phyloP scores from a whole-genome alignment of 2,329 filamentous ascomycete genomes.

The Alternaria novae-zelandiae region DNA sequence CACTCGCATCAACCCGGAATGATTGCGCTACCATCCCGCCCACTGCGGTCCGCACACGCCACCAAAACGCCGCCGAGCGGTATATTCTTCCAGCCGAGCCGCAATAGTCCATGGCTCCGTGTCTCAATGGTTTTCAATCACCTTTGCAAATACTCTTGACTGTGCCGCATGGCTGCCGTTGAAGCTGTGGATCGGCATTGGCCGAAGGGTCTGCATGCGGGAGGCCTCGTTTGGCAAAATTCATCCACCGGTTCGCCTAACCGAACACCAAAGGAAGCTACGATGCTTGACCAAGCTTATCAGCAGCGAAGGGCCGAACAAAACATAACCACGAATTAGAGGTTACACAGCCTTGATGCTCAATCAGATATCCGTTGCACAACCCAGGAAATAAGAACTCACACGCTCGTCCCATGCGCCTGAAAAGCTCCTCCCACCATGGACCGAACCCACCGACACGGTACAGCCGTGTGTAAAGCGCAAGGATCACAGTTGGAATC shows the following conservation, averaged over 20 bases:
- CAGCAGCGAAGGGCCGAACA: background rate
- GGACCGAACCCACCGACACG: background rate
- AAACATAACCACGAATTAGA: background rate
- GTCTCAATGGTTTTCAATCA: background rate
- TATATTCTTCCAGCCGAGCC: slow-evolving; percentile 2
- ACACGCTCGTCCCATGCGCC: background rate
- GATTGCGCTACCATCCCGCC: background rate
- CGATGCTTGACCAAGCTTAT: background rate
- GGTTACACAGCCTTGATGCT: background rate
- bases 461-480: slow-evolving; percentile 4
- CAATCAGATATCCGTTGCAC: background rate
- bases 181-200: slow-evolving; percentile 2
- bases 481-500: slow-evolving; percentile 6
- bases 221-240: slow-evolving; percentile 3
- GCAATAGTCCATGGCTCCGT: background rate
- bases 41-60: slow-evolving; percentile 4
- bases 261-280: background rate
- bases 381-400: background rate
- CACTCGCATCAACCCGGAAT: background rate
- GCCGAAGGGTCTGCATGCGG: background rate
- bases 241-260: slow-evolving; percentile 6
- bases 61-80: background rate
- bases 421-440: background rate
- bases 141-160: background rate
- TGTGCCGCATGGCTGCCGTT: slow-evolving; percentile 5